Evolutionary conservation across 495 filamentous ascomycete genomes (phyloP).

Genomic region (Hapsidospora chrysogenum): DNA sequence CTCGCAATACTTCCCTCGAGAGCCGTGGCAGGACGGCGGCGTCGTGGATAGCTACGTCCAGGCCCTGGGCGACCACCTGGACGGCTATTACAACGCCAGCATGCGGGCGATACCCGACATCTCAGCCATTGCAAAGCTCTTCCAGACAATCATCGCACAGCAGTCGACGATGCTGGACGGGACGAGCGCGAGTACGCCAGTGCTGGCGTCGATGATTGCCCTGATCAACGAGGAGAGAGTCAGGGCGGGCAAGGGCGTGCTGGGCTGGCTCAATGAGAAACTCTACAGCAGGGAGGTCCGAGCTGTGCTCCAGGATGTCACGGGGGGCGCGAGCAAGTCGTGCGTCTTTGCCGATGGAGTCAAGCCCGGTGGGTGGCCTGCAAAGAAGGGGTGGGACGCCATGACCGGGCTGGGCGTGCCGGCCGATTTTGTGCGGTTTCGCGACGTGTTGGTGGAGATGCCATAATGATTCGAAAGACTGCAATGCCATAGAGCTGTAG

Average conservation of each 20-base stretch:
- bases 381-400: slow-evolving; percentile 17
- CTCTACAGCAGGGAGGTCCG: slow-evolving; percentile 15
- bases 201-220: slow-evolving; percentile 22
- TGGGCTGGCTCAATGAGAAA: slow-evolving; percentile 22
- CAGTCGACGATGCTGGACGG: slow-evolving; percentile 17
- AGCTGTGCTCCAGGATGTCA: slow-evolving; percentile 15
- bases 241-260: slow-evolving; percentile 17
- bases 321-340: slow-evolving; percentile 13
- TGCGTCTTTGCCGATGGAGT: slow-evolving; percentile 14
- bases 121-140: slow-evolving; percentile 19
- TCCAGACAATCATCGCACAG: slow-evolving; percentile 16
- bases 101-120: slow-evolving; percentile 67
- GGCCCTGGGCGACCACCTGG: slow-evolving; percentile 24
- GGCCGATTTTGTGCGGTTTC: slow-evolving; percentile 16
- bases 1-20: slow-evolving; percentile 47
- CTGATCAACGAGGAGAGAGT: slow-evolving; percentile 22
- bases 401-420: slow-evolving; percentile 22
- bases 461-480: background rate
- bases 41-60: slow-evolving; percentile 39
- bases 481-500: no score
- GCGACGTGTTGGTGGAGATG: slow-evolving; percentile 9
- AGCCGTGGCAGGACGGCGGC: slow-evolving; percentile 44
- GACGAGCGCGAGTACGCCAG: slow-evolving; percentile 23
- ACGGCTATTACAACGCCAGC: slow-evolving; percentile 33
- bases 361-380: slow-evolving; percentile 14